Conservation (phyloP, 192 early-diverging fungal genomes). For the Thoreauomyces humboldtii region DNA sequence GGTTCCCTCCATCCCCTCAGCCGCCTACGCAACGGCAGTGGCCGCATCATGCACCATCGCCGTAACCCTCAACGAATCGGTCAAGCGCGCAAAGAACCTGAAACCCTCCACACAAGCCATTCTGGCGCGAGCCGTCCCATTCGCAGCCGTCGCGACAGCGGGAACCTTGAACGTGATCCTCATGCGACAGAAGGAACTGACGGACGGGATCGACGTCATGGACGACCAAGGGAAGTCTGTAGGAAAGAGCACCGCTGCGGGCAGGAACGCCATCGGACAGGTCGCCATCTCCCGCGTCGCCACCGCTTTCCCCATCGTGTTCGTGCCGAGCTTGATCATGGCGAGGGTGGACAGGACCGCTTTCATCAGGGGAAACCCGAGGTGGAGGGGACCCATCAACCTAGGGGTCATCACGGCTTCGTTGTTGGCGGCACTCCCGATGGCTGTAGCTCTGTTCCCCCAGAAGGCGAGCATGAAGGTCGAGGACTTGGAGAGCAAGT, state of each 20-base stretch:
- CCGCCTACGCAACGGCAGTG: slow-evolving; percentile 72
- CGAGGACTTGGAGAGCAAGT: slow-evolving; percentile 59
- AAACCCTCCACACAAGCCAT: slow-evolving; percentile 30
- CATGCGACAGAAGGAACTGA: slow-evolving; percentile 80
- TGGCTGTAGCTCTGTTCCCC: slow-evolving; percentile 77
- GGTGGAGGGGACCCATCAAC: slow-evolving; percentile 58
- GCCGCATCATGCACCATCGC: slow-evolving; percentile 75
- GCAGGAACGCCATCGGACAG: slow-evolving; percentile 63
- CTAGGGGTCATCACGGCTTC: slow-evolving; percentile 66
- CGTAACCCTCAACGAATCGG: slow-evolving; percentile 64
- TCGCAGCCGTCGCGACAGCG: slow-evolving; percentile 74
- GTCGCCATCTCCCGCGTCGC: slow-evolving; percentile 77
- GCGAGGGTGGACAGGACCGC: slow-evolving; percentile 59
- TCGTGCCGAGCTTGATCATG: slow-evolving; percentile 71
- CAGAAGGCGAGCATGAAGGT: slow-evolving; percentile 64
- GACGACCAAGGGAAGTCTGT: slow-evolving; percentile 62
- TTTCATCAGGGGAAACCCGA: slow-evolving; percentile 55
- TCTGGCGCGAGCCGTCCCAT: slow-evolving; percentile 56
- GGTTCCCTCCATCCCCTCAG: slow-evolving; percentile 30
- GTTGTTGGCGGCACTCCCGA: slow-evolving; percentile 71
- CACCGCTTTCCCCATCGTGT: slow-evolving; percentile 69
- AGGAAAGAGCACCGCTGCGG: slow-evolving; percentile 69
- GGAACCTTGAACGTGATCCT: slow-evolving; percentile 81
- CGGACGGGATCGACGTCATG: slow-evolving; percentile 73
- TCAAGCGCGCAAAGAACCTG: slow-evolving; percentile 46